Evolutionary conservation across 257 asterid species (phyloP).

Genomic region (Gynochthodes officinalis): DNA sequence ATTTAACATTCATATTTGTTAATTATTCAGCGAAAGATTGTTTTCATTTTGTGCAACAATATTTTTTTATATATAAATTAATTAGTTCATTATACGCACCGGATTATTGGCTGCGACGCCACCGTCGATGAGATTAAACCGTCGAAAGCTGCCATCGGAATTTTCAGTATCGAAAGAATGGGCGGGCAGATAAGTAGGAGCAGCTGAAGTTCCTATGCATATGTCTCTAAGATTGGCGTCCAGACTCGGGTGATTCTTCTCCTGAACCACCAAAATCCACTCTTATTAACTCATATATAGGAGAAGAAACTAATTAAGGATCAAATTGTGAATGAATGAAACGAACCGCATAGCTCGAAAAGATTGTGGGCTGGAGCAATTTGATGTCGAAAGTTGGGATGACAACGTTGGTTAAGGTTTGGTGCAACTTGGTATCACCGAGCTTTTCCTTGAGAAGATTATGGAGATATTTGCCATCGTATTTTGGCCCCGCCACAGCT

Average conservation of each 20-base stretch:
- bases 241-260: constrained; percentile 11
- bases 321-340: not conserved
- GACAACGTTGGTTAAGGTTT: constrained; percentile 44
- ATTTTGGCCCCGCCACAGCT: constrained; percentile 34
- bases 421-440: constrained; percentile 27
- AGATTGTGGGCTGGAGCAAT: constrained; percentile 39
- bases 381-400: constrained; percentile 58
- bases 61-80: too few relatives aligned
- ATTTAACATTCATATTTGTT: too few relatives aligned
- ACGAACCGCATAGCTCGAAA: constrained; percentile 20
- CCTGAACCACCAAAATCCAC: constrained; percentile 15
- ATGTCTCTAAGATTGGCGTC: constrained; percentile 45
- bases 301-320: too few relatives aligned
- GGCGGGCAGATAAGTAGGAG: constrained; percentile 57
- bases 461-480: constrained; percentile 48
- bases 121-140: constrained; percentile 51
- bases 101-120: constrained; percentile 59
- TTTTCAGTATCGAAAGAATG: constrained; percentile 33
- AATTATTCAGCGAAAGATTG: too few relatives aligned
- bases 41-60: too few relatives aligned
- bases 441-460: constrained; percentile 28
- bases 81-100: constrained; percentile 24
- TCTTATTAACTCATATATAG: too few relatives aligned
- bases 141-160: constrained; percentile 17
- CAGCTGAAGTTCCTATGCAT: constrained; percentile 62